Base-by-base conservation (phyloP, 1,139 yeast species). In the Geotrichum klebahnii region DNA sequence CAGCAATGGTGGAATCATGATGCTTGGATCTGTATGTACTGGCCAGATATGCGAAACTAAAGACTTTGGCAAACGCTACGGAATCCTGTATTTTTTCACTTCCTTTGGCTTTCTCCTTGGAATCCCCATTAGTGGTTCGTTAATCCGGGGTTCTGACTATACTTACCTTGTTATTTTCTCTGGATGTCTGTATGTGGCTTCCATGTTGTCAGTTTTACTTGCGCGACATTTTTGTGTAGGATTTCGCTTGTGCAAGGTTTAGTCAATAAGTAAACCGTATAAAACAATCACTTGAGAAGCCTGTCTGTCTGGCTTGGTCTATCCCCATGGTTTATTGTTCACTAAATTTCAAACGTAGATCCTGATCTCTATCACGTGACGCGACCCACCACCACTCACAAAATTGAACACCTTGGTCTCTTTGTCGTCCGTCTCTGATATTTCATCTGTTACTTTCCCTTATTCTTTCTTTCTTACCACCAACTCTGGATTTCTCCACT, bases 61-160 rank as follows among this genome's bases (percentile, higher is more conserved):
- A 37, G 77, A 77, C 53, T 76, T 76, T 57, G 81, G 81, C 2
- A 68, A 69, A 47, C 60, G 77, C 34, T 76, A 73, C 56, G 77
- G 79, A 12, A 72, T 78, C 0, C 68, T 75, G 51, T 75, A 74
- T 57, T 70, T 73, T 46, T 62, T 74, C 48, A 74, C 73, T 20
- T 68, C 76, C 5, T 66, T 73, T 55, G 77, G 75, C 9, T 71
- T 70, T 49, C 62, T 77, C 50, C 65, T 76, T 14, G 75, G 78
- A 31, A 65, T 78, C 17, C 81, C 81, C 0, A 63, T 76, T 34
- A 79, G 77, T 14, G 80, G 79, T 51, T 73, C 75, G 1, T 72
- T 78, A 46, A 73, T 78, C 37, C 59, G 72, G 2, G 67, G 67
- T 6, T 72, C 67, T 55, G 57, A 66, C 55, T 51, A 44, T 19